These are phyloP conservation scores for Chloromonas sp. DNA, from an alignment of 163 green algal genomes.

Conservation along the genomic window DNA sequence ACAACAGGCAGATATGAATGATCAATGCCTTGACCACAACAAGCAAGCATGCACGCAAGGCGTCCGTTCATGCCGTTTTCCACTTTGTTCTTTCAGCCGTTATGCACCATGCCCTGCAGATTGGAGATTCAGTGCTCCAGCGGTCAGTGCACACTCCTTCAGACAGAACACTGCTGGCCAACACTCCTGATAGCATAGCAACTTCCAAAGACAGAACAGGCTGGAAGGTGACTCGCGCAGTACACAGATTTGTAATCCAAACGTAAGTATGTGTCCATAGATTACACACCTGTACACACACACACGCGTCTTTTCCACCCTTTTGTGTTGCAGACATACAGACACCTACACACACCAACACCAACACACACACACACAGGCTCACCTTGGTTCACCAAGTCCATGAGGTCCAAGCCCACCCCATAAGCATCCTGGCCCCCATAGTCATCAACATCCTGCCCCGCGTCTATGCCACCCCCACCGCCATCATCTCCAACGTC, in stretches of 20 bases:
- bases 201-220: not conserved
- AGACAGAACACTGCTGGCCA: too few species aligned
- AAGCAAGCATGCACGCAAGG: not conserved
- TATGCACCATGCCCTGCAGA: too few species aligned
- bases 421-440: not conserved
- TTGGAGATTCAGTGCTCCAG: too few species aligned
- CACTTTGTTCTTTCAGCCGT: too few species aligned
- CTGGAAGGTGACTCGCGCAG: not conserved
- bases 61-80: not conserved
- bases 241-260: not conserved
- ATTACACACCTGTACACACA: not conserved
- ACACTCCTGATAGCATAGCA: too few species aligned
- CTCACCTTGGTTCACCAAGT: not conserved
- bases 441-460: conserved; percentile 1
- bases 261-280: too few species aligned
- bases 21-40: not conserved
- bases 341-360: not conserved
- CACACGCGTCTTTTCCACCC: not conserved
- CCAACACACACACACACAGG: not conserved
- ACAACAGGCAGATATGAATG: not conserved
- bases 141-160: too few species aligned
- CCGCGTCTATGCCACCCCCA: not conserved
- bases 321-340: not conserved
- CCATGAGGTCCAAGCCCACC: not conserved
- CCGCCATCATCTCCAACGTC: conserved; percentile 14